Evolutionary conservation across 108 stramenopile species (phyloP).

Genomic region (Fragilaria crotonensis): DNA sequence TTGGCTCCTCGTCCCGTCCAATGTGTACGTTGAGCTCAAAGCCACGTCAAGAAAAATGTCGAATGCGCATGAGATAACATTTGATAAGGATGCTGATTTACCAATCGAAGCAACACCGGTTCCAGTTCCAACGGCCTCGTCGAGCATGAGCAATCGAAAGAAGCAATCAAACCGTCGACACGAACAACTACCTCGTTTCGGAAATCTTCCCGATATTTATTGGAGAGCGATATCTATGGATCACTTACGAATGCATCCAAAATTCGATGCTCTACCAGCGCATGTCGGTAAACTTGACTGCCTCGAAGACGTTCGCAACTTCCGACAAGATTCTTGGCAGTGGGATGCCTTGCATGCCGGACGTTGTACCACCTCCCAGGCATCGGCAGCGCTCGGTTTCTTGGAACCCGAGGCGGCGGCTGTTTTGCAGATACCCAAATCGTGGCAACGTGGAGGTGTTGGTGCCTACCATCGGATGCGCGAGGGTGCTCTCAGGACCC

Average conservation of each 20-base stretch:
- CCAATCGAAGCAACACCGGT: not conserved
- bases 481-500: slow-evolving; percentile 24
- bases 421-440: slow-evolving; percentile 50
- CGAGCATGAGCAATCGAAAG: not conserved
- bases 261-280: slow-evolving; percentile 55
- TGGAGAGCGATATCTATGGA: slow-evolving; percentile 73
- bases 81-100: not conserved
- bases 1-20: not conserved
- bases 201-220: slow-evolving; percentile 69
- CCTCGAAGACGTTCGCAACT: slow-evolving; percentile 60
- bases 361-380: slow-evolving; percentile 77
- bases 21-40: too few relatives aligned
- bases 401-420: slow-evolving; percentile 48
- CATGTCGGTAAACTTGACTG: slow-evolving; percentile 32
- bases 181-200: slow-evolving; percentile 11
- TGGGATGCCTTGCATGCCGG: slow-evolving; percentile 82
- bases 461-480: slow-evolving; percentile 64
- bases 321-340: slow-evolving; percentile 88
- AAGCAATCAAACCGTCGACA: not conserved
- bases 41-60: not conserved
- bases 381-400: slow-evolving; percentile 72
- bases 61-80: too few relatives aligned
- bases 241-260: slow-evolving; percentile 70
- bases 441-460: slow-evolving; percentile 49
- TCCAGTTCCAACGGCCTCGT: not conserved